A percentile compares a stretch with the other conserved stretches of the same genome.
phyloP scores from a whole-genome alignment of 768 basidiomycete genomes.

The Auricularia heimuer region DNA sequence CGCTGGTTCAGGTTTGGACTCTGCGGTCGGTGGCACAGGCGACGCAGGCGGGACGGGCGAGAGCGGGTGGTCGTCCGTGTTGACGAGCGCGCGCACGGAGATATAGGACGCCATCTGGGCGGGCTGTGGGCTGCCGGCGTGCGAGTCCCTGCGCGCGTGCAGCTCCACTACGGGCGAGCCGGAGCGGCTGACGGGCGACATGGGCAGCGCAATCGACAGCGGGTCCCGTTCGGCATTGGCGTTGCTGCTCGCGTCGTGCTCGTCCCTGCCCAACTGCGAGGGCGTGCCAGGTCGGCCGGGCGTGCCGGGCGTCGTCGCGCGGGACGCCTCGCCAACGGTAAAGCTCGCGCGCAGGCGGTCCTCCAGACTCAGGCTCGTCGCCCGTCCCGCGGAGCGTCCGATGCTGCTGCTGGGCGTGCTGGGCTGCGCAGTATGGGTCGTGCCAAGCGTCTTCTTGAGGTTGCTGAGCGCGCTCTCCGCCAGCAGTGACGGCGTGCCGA shows the following conservation, averaged over 20 bases:
- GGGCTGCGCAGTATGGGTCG: conserved; percentile 19
- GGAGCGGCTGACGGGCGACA: conserved; percentile 6
- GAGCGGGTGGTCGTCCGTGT: not conserved
- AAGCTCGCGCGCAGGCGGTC: conserved; percentile 66
- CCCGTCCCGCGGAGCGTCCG: conserved; percentile 18
- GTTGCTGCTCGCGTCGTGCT: conserved; percentile 17
- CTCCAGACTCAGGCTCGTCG: conserved; percentile 54
- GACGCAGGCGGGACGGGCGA: not conserved
- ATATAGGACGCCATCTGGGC: not conserved
- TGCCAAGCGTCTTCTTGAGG: conserved; percentile 51
- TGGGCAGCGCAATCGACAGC: conserved; percentile 9
- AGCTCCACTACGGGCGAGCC: not conserved
- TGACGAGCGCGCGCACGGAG: not conserved
- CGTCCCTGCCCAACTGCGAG: conserved; percentile 32
- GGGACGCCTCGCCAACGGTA: conserved; percentile 46
- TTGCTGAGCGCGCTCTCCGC: conserved; percentile 52
- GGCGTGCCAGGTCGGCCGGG: conserved; percentile 34
- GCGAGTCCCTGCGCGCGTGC: not conserved
- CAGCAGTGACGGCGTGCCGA: conserved; percentile 40
- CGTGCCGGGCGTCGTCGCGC: conserved; percentile 29
- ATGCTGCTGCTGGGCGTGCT: conserved; percentile 13
- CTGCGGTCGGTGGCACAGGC: not conserved
- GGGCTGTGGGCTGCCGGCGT: not conserved
- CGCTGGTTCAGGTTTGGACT: not conserved
- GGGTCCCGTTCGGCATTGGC: conserved; percentile 6